Base-by-base conservation (phyloP, 768 basidiomycete genomes). In the Mycena crocata region DNA sequence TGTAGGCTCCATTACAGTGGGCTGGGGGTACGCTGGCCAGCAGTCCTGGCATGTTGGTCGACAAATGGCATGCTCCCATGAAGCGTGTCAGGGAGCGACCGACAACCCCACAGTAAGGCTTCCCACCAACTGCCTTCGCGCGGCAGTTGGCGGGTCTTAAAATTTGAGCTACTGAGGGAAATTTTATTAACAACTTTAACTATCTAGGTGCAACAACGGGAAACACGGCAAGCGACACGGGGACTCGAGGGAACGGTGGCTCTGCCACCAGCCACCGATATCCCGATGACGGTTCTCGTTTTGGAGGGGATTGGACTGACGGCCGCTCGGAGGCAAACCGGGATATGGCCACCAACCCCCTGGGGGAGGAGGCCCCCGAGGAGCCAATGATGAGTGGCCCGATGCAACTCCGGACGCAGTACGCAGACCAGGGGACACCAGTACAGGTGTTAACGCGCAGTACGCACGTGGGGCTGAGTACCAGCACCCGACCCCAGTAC, bases 1-100 rank as follows among this genome's bases (percentile, higher is more conserved):
- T 35, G 52, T n/a, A 52, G 61, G 34, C 28, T 21, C 40, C 10
- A 42, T 9, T 62, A 62, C 59, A 61, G 50, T 21, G 42, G 24
- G 21, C 34, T 32, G 57, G 60, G 57, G 40, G 44, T 57, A 50
- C 51, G 60, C 51, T 32, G 60, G 60, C 60, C 60, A 62, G 60
- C 51, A 55, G 17, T 46, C 52, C 61, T 62, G 60, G 60, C 50
- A 62, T 28, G 60, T 30, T 9, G 3, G 23, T 13, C 24, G 21
- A 15, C 24, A 15, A 31, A 14, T 24, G 35, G 19, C 24, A 17
- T 26, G 28, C 30, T 32, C 49, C 39, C 57, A 31, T 21, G 46
- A 55, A 14, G 45, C 28, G 57, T 12, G 15, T 21, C 28, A 35
- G 9, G 37, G 34, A 12, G 24, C 21, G 19, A 2, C 40, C 2